These are phyloP conservation scores for Guadua angustifolia DNA, from an alignment of 176 grass and related monocot species.

Conservation along the genomic window DNA sequence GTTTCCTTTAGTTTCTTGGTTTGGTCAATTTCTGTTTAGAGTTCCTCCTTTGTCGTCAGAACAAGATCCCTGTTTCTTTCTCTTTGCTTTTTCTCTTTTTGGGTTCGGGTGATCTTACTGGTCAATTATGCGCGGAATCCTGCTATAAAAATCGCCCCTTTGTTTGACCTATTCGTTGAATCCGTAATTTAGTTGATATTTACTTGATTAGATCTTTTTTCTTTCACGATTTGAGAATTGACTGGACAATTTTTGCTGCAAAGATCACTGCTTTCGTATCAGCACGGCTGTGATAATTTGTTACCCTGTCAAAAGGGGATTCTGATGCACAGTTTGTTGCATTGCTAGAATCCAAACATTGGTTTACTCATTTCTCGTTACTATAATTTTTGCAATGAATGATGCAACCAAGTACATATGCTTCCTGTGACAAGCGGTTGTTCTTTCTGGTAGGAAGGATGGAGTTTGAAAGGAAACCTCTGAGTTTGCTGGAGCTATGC, in stretches of 20 bases:
- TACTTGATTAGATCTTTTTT: not conserved
- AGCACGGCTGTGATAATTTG: not conserved
- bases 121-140: not conserved
- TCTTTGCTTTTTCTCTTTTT: not conserved
- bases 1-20: not conserved
- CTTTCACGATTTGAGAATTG: not conserved
- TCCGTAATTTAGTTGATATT: not conserved
- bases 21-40: not conserved
- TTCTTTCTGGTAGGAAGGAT: slow-evolving; percentile 15
- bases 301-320: not conserved
- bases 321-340: not conserved
- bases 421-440: not conserved
- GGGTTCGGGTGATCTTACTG: not conserved
- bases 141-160: not conserved
- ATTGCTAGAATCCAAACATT: not conserved
- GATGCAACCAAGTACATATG: not conserved
- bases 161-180: not conserved
- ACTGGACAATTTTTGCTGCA: not conserved
- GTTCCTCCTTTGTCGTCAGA: not conserved
- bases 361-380: not conserved
- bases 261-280: not conserved
- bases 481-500: slow-evolving; percentile 59
- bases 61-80: not conserved
- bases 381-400: not conserved
- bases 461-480: slow-evolving; percentile 42